Conservation (phyloP, 129 eudicot genomes). For the Flaveria linearis region DNA sequence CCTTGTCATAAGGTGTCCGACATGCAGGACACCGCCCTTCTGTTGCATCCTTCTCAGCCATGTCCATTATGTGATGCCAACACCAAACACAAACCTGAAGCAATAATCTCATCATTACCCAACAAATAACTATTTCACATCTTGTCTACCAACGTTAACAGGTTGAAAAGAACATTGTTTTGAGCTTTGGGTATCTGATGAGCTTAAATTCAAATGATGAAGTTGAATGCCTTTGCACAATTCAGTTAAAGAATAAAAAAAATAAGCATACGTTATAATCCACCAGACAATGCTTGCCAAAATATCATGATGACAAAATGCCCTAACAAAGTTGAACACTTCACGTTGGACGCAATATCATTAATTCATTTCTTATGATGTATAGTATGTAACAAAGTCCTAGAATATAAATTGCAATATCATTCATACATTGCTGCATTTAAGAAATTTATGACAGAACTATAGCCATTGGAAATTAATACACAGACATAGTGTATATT, state of each 20-base stretch:
- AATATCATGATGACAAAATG: too few relatives aligned
- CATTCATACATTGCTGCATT: too few relatives aligned
- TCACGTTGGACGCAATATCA: too few relatives aligned
- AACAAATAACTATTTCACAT: slow-evolving; percentile 1
- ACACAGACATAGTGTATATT: too few relatives aligned
- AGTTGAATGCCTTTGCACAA: not conserved
- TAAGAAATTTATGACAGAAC: too few relatives aligned
- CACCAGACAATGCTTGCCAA: too few relatives aligned
- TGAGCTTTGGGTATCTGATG: not conserved
- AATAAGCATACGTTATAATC: too few relatives aligned
- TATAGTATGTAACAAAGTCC: too few relatives aligned
- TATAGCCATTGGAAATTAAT: too few relatives aligned
- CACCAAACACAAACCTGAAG: slow-evolving; percentile 90
- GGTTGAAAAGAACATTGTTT: not conserved
- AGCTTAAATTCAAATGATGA: not conserved
- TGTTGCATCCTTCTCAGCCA: slow-evolving; percentile 86
- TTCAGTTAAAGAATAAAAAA: not conserved
- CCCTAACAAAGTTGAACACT: too few relatives aligned
- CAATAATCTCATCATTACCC: slow-evolving; percentile 10
- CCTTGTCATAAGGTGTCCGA: slow-evolving; percentile 74
- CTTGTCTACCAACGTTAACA: not conserved
- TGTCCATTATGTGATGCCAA: slow-evolving; percentile 93
- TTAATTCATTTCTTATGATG: too few relatives aligned
- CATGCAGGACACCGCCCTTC: slow-evolving; percentile 95
- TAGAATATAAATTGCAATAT: too few relatives aligned